These are phyloP conservation scores for Volvariella volvacea DNA, from an alignment of 1,284 basidiomycete species.

Conservation along the genomic window DNA sequence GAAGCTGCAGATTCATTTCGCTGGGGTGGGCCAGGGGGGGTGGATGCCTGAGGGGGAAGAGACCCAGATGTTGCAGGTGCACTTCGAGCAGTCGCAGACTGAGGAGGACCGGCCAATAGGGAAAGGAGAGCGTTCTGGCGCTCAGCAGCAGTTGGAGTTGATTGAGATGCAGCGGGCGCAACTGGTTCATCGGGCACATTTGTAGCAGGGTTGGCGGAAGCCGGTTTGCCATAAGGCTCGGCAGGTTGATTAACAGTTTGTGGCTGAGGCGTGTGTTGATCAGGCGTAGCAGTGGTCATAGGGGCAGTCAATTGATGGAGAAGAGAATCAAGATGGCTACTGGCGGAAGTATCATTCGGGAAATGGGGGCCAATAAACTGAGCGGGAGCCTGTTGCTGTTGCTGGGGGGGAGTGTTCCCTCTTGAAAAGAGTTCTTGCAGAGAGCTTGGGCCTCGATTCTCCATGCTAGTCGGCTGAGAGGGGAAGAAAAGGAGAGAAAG, in stretches of 20 bases:
- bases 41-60: slow-evolving; percentile 53
- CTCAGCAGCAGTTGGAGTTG: slow-evolving; percentile 43
- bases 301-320: slow-evolving; percentile 42
- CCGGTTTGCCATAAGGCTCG: slow-evolving; percentile 9
- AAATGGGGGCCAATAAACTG: slow-evolving; percentile 14
- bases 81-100: slow-evolving; percentile 20
- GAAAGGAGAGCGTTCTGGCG: slow-evolving; percentile 69
- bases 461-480: slow-evolving; percentile 20
- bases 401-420: slow-evolving; percentile 47
- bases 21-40: slow-evolving; percentile 59
- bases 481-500: slow-evolving; percentile 7
- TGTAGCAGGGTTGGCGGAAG: slow-evolving; percentile 5
- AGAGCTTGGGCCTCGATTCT: slow-evolving; percentile 26
- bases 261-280: slow-evolving; percentile 16
- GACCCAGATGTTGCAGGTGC: slow-evolving; percentile 19
- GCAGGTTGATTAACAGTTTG: slow-evolving; percentile 4
- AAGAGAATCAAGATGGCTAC: slow-evolving; percentile 48
- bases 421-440: slow-evolving; percentile 53
- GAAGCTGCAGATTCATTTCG: slow-evolving; percentile 42
- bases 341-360: slow-evolving; percentile 31
- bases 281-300: slow-evolving; percentile 20
- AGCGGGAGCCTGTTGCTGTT: slow-evolving; percentile 24
- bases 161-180: slow-evolving; percentile 22
- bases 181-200: slow-evolving; percentile 35
- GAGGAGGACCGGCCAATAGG: slow-evolving; percentile 47